A percentile compares a stretch with the other conserved stretches of the same genome.
These are phyloP conservation scores for Combretum micranthum DNA, from an alignment of 345 rosid species.

Conservation along the genomic window DNA sequence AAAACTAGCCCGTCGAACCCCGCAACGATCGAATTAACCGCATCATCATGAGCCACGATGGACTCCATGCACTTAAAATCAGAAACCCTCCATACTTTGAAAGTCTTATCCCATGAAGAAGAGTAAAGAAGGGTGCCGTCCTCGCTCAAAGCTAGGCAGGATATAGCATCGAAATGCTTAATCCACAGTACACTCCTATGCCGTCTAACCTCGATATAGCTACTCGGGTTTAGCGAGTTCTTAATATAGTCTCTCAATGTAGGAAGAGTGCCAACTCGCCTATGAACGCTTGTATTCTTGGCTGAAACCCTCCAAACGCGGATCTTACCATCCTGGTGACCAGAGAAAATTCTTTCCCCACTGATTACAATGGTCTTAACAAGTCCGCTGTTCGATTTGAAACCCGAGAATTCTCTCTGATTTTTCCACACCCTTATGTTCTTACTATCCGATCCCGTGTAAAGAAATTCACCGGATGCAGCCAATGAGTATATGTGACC, in stretches of 20 bases:
- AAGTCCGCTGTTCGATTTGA: conserved; percentile 76
- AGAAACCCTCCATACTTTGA: conserved; percentile 74
- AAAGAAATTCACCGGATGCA: conserved; percentile 52
- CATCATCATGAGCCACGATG: conserved; percentile 69
- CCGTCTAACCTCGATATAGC: conserved; percentile 43
- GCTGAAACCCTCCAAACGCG: conserved; percentile 67
- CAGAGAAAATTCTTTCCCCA: conserved; percentile 57
- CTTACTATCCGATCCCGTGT: conserved; percentile 87
- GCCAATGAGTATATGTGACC: conserved; percentile 90
- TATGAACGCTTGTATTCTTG: conserved; percentile 36
- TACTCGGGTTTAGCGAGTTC: conserved; percentile 51
- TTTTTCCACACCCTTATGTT: conserved; percentile 89
- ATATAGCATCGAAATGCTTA: conserved; percentile 70
- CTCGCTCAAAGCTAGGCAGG: conserved; percentile 68
- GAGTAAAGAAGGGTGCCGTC: conserved; percentile 56
- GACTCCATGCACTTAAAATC: conserved; percentile 75
- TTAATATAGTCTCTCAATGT: conserved; percentile 46
- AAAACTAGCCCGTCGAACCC: conserved; percentile 81
- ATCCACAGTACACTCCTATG: conserved; percentile 39
- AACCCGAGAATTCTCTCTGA: conserved; percentile 62
- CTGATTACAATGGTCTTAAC: conserved; percentile 75
- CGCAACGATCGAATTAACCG: conserved; percentile 57
- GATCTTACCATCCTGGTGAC: conserved; percentile 92
- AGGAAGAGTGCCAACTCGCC: conserved; percentile 68
- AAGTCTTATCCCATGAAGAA: conserved; percentile 85